Conservation (phyloP, 768 basidiomycete genomes). For the Inosperma sp. region DNA sequence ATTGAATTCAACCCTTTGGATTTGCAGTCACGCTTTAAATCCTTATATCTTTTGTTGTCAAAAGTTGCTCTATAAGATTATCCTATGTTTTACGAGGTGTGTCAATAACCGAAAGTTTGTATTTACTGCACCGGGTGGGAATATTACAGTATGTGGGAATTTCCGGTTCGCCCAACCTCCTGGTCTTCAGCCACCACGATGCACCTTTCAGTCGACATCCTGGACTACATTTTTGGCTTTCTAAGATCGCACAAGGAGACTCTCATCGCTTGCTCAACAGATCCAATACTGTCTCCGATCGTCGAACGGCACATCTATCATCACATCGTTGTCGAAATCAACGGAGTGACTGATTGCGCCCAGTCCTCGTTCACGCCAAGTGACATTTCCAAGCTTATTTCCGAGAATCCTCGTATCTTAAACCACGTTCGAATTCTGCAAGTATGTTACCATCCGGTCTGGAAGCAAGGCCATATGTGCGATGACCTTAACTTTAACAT, state of each 20-base stretch:
- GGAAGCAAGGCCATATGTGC: background rate
- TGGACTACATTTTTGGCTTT: background rate
- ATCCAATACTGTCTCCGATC: background rate
- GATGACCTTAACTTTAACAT: too few relatives aligned
- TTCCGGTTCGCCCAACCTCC: too few relatives aligned
- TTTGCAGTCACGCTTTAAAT: too few relatives aligned
- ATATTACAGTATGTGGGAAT: too few relatives aligned
- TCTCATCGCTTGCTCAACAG: background rate
- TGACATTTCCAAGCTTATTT: background rate
- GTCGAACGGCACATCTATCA: background rate
- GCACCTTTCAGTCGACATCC: background rate
- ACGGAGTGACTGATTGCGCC: too few relatives aligned
- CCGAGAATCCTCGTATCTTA: background rate
- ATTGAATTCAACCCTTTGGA: too few relatives aligned
- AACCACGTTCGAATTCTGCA: background rate
- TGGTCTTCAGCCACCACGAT: too few relatives aligned
- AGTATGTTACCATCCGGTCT: background rate
- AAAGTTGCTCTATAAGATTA: too few relatives aligned
- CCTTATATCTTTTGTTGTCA: too few relatives aligned
- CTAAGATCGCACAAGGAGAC: background rate
- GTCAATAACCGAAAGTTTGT: too few relatives aligned
- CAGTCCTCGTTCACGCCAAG: background rate
- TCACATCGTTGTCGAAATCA: background rate
- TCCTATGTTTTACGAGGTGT: too few relatives aligned
- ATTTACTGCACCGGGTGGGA: too few relatives aligned